These are phyloP conservation scores for Kodamaea neixiangensis DNA, from an alignment of 805 yeast genomes.

Conservation along the genomic window DNA sequence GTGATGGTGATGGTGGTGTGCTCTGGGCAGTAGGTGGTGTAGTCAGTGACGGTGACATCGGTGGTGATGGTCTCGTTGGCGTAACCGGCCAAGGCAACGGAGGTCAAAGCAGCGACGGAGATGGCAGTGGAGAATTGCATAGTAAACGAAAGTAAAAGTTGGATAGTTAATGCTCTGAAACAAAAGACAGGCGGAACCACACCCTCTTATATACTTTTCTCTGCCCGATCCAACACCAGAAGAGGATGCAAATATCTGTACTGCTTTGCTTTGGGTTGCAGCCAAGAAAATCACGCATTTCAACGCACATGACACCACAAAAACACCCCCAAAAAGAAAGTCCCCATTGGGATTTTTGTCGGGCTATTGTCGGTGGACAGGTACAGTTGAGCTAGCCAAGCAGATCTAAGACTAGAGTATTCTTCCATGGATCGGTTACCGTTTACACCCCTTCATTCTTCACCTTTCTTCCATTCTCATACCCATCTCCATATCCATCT, in stretches of 20 bases:
- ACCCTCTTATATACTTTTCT: constrained; percentile 5
- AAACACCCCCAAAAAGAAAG: background rate
- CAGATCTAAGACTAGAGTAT: too few species aligned
- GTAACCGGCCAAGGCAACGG: constrained; percentile 33
- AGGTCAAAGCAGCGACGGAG: constrained; percentile 30
- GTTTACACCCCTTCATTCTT: too few species aligned
- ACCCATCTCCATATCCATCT: too few species aligned
- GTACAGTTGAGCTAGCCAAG: too few species aligned
- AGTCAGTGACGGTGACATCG: constrained; percentile 34
- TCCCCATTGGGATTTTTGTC: background rate
- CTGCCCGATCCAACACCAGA: background rate
- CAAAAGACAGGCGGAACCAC: background rate
- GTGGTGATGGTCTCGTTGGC: constrained; percentile 28
- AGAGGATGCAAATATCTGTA: background rate
- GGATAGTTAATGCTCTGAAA: background rate
- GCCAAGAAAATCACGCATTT: background rate
- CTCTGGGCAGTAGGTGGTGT: constrained; percentile 40
- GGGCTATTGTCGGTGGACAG: background rate
- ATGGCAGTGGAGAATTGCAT: constrained; percentile 15
- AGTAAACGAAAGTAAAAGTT: constrained; percentile 7
- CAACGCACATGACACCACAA: background rate
- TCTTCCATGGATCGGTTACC: too few species aligned
- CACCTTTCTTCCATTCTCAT: too few species aligned
- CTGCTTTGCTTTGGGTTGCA: background rate
- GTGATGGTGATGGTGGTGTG: constrained; percentile 36